Base-by-base conservation (phyloP, 495 filamentous ascomycete species). In the Bacidia rubella region DNA sequence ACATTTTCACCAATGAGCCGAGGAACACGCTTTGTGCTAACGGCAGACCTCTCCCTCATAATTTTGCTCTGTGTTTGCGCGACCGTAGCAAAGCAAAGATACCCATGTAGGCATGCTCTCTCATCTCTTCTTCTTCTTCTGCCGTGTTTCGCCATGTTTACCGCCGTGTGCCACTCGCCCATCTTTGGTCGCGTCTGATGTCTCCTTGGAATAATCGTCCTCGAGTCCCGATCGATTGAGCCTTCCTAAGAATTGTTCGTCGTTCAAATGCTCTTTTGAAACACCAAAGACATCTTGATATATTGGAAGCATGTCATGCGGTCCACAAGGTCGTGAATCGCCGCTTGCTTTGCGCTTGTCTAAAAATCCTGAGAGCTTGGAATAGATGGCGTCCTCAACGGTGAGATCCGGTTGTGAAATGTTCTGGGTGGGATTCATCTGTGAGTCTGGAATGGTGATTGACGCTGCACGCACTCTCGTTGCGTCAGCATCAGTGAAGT, bases 291-390 rank as follows among this genome's bases (percentile, higher is more conserved):
- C 42, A 11, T 42, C 47, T 2, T 15, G 12, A 17, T 59, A 59
- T 15, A 55, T 29, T 3, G 56, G 56, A 17, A 50, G 29, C 53
- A 59, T 51, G 25, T 55, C 56, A 26, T 55, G 56, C 2, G 53
- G 53, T 45, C 56, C 56, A 54, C 54, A 47, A 20, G 64, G 64
- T 58, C 64, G 42, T 26, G 55, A 27, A 53, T 66, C 64, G 27
- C 55, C 59, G 50, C 59, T 63, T 29, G 59, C 63, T 49, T 54
- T 61, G 26, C 63, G 61, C 54, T 63, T 61, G 2, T 62, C 59
- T 35, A 63, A 56, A 56, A 66, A 63, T 38, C 53, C 57, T 22
- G n/a, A 41, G 19, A 66, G 47, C 20, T 43, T 50, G 32, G 3
- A 15, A 40, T 62, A 52, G 44, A 66, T 55, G 2, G 55, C 57